Base-by-base conservation (phyloP, 306 rosid species). In the Purshia tridentata region DNA sequence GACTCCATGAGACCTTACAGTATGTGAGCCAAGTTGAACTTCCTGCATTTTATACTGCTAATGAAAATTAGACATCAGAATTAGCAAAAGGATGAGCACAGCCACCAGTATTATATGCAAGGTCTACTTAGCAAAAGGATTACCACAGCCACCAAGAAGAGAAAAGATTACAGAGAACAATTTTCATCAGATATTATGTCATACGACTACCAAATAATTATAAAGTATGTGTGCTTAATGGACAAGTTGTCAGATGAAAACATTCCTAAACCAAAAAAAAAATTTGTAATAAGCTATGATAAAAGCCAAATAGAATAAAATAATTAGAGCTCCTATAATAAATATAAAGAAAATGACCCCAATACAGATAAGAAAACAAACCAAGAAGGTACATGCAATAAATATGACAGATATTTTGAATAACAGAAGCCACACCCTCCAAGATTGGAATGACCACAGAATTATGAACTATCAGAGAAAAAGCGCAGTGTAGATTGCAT, bases 1-100 rank as follows among this genome's bases (percentile, higher is more conserved):
- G 60, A 81, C 69, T 69, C 98, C 97, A 77, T 92, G 97, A 77
- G 98, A 92, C 64, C 74, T 85, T 77, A 92, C 45, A 60, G 97
- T 92, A 68, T 87, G 95, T 2, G 92, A 87, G 72, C 84, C 86
- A 71, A 84, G 86, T 81, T 88, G 96, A 73, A 77, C 82, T 84
- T 90, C 98, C 69, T 71, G 84, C 84, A 81, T 85, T 71, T 83
- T 79, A 22, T 49, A 42, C 65, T 76, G 67, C 78, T 59, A 54
- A 18, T 55, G 4, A 50, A 41, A 54, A 15, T 29, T 29, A 29
- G 35, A 29, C 35, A 29, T 29, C 35, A 29, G 35, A 29, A 29
- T 29, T 29, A 29, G 35, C 35, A 29, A 29, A 58, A 58, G 29
- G 44, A 14, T 18, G 6, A 23, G 10, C 5, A 29, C 0, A 15